phyloP scores from a whole-genome alignment of 1,284 basidiomycete species.

The Apiotrichum veenhuisii region DNA sequence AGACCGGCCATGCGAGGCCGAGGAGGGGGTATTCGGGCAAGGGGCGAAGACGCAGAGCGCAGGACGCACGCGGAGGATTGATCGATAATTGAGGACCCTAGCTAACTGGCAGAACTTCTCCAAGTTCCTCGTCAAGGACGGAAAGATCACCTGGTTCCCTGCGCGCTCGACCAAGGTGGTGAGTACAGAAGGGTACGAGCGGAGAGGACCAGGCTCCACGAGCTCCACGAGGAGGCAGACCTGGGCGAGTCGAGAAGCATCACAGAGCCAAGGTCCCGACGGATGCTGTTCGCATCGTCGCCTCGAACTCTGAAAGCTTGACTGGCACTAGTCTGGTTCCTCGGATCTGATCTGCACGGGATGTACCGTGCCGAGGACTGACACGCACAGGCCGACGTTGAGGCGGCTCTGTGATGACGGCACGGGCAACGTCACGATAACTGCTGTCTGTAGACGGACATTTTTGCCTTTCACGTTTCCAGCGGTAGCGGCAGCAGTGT shows the following conservation, averaged over 20 bases:
- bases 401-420: constrained; percentile 23
- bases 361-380: neutral
- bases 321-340: neutral
- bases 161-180: constrained; percentile 51
- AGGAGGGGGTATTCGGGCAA: too few relatives aligned
- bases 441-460: too few relatives aligned
- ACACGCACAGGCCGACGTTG: constrained; percentile 31
- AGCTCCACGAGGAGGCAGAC: neutral
- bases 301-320: too few relatives aligned
- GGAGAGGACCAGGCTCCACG: neutral
- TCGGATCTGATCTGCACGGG: neutral
- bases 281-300: too few relatives aligned
- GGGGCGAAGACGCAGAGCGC: neutral
- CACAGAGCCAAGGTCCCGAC: too few relatives aligned
- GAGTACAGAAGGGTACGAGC: too few relatives aligned
- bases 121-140: constrained; percentile 53
- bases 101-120: constrained; percentile 49
- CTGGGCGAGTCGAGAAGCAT: too few relatives aligned
- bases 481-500: too few relatives aligned
- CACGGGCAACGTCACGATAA: neutral
- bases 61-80: constrained; percentile 2
- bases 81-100: too few relatives aligned
- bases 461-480: neutral
- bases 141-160: constrained; percentile 53
- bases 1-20: too few relatives aligned